These are phyloP conservation scores for Chaetomiaceae sp. DNA, from an alignment of 2,329 filamentous ascomycete genomes.

Conservation along the genomic window DNA sequence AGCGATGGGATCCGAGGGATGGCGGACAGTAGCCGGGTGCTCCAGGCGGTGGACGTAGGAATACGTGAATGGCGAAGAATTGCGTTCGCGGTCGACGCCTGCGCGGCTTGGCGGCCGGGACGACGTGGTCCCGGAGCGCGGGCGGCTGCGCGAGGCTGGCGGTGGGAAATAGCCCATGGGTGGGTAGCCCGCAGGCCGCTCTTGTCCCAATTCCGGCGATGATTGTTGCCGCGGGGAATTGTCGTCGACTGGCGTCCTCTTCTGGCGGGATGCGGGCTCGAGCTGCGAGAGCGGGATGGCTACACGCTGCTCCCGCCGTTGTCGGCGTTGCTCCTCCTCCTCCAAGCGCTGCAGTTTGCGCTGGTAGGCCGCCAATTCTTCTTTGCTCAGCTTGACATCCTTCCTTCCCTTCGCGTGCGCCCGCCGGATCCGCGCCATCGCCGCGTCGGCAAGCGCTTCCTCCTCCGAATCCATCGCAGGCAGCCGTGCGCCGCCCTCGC, in stretches of 20 bases:
- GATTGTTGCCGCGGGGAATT: slow-evolving; percentile 35
- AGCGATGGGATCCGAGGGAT: slow-evolving; percentile 39
- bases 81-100: slow-evolving; percentile 28
- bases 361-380: slow-evolving; percentile 76
- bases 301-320: slow-evolving; percentile 41
- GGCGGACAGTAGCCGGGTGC: slow-evolving; percentile 31
- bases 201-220: slow-evolving; percentile 31
- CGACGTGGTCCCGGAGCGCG: slow-evolving; percentile 37
- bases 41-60: slow-evolving; percentile 35
- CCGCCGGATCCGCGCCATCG: slow-evolving; percentile 71
- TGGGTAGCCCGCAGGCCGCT: slow-evolving; percentile 34
- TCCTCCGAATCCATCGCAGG: slow-evolving; percentile 52
- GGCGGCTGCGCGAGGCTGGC: slow-evolving; percentile 33
- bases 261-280: slow-evolving; percentile 35
- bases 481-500: slow-evolving; percentile 46
- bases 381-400: slow-evolving; percentile 72
- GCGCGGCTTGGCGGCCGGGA: slow-evolving; percentile 28
- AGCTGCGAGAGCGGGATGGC: slow-evolving; percentile 50
- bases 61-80: slow-evolving; percentile 41
- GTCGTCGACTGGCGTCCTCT: slow-evolving; percentile 27
- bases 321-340: slow-evolving; percentile 32
- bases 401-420: slow-evolving; percentile 69
- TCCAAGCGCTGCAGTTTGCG: slow-evolving; percentile 56
- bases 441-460: slow-evolving; percentile 68
- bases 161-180: slow-evolving; percentile 48